Evolutionary conservation across 176 grass and related monocot species (phyloP).

Genomic region (Musa acuminata): DNA sequence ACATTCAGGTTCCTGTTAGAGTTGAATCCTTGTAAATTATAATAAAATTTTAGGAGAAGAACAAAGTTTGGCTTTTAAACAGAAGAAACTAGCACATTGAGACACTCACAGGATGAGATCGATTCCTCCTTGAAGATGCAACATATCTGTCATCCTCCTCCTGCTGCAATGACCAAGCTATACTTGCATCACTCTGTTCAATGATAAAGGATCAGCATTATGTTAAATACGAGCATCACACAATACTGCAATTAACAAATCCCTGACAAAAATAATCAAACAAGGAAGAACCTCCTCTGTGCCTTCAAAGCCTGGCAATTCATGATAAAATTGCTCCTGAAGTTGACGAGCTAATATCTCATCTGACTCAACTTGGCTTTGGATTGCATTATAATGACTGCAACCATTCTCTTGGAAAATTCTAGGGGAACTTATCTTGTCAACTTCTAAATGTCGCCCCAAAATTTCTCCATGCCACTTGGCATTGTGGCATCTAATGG

Average conservation of each 20-base stretch:
- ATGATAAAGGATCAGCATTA: conserved; percentile 8
- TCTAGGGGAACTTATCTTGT: conserved; percentile 32
- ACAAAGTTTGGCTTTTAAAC: too few relatives aligned
- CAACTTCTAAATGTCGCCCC: conserved; percentile 22
- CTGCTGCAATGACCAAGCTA: conserved; percentile 61
- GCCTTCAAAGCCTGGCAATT: conserved; percentile 24
- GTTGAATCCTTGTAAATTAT: too few relatives aligned
- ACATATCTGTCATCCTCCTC: conserved; percentile 31
- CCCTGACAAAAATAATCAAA: conserved; percentile 18
- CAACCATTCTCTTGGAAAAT: conserved; percentile 12
- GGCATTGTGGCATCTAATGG: conserved; percentile 12
- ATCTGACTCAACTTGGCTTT: conserved; percentile 60
- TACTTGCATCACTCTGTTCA: conserved; percentile 46
- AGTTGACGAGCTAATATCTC: conserved; percentile 53
- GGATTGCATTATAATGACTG: conserved; percentile 24
- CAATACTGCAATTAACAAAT: background rate
- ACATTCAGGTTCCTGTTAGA: too few relatives aligned
- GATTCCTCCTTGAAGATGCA: conserved; percentile 28
- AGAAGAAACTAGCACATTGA: background rate
- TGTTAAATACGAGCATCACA: background rate
- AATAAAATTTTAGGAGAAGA: too few relatives aligned
- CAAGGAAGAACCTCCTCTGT: conserved; percentile 43
- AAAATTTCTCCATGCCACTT: conserved; percentile 15
- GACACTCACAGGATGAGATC: conserved; percentile 42
- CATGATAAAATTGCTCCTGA: conserved; percentile 65